Percentiles rank a stretch among this genome's conserved stretches.
phyloP scores from a whole-genome alignment of 2,329 filamentous ascomycete species.

The Hypoxylon sp. region DNA sequence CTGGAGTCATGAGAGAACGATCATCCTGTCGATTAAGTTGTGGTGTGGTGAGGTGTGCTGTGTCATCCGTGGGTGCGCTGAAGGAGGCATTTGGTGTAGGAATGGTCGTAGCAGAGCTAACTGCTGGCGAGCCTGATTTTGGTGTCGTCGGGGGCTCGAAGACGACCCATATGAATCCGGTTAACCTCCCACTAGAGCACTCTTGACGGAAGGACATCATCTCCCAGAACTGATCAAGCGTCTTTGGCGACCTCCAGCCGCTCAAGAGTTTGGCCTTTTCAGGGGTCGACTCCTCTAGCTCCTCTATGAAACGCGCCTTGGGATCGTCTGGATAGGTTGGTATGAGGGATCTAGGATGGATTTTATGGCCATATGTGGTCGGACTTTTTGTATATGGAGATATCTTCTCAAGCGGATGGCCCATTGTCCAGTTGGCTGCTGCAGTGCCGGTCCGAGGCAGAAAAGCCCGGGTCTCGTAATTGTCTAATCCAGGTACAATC shows the following conservation, averaged over 20 bases:
- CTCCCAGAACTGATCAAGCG: conserved; percentile 96
- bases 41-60: conserved; percentile 32
- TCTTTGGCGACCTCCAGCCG: conserved; percentile 86
- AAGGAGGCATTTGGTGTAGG: conserved; percentile 54
- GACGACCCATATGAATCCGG: conserved; percentile 95
- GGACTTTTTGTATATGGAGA: conserved; percentile 72
- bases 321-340: conserved; percentile 96
- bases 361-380: conserved; percentile 60
- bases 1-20: conserved; percentile 50
- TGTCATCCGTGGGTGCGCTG: conserved; percentile 49
- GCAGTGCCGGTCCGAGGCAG: conserved; percentile 70
- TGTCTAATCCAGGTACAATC: conserved; percentile 87
- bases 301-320: conserved; percentile 89
- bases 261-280: conserved; percentile 70
- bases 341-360: conserved; percentile 86
- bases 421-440: conserved; percentile 76
- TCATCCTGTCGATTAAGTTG: conserved; percentile 28
- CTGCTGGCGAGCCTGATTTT: conserved; percentile 25
- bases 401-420: conserved; percentile 77
- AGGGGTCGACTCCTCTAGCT: conserved; percentile 82
- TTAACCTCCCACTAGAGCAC: conserved; percentile 90
- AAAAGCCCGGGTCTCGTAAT: conserved; percentile 84
- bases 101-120: conserved; percentile 21
- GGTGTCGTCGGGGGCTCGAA: conserved; percentile 70
- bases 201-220: conserved; percentile 98